phyloP scores from a whole-genome alignment of 2,329 filamentous ascomycete genomes.

The Colletotrichum sp. region DNA sequence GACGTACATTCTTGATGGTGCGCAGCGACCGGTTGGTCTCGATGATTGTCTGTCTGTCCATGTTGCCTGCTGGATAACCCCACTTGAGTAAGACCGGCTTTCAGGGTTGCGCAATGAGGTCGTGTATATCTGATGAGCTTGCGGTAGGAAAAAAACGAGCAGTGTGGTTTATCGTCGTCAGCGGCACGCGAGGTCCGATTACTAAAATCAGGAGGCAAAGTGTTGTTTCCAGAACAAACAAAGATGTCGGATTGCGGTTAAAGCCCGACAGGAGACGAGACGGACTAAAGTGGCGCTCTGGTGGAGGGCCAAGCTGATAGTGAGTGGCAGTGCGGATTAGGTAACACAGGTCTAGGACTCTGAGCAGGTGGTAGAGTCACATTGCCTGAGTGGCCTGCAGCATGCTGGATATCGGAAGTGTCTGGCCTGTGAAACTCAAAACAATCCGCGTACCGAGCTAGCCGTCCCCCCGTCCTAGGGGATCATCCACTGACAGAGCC shows the following conservation, averaged over 20 bases:
- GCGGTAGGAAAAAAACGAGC: neutral
- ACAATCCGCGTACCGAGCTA: conserved; percentile 12
- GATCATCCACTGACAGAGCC: neutral
- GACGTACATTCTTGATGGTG: conserved; percentile 80
- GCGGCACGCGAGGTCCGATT: neutral
- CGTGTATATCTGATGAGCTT: neutral
- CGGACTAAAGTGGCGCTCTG: conserved; percentile 15
- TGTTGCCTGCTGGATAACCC: conserved; percentile 20
- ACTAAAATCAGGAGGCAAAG: neutral
- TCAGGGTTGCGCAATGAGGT: neutral
- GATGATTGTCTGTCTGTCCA: conserved; percentile 63
- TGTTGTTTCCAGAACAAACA: conserved; percentile 17
- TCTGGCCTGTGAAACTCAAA: conserved; percentile 19
- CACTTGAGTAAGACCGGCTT: neutral
- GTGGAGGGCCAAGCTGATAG: conserved; percentile 5
- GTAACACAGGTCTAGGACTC: neutral
- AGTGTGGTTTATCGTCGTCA: neutral
- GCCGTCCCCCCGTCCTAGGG: conserved; percentile 3
- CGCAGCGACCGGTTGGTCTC: conserved; percentile 85
- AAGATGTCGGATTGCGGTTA: neutral
- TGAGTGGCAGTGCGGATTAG: conserved; percentile 14
- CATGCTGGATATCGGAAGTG: conserved; percentile 2
- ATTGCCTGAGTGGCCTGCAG: neutral
- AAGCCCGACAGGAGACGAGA: conserved; percentile 9
- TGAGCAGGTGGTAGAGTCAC: neutral